Base-by-base conservation (phyloP, 768 basidiomycete genomes). In the Boletus patriciae region DNA sequence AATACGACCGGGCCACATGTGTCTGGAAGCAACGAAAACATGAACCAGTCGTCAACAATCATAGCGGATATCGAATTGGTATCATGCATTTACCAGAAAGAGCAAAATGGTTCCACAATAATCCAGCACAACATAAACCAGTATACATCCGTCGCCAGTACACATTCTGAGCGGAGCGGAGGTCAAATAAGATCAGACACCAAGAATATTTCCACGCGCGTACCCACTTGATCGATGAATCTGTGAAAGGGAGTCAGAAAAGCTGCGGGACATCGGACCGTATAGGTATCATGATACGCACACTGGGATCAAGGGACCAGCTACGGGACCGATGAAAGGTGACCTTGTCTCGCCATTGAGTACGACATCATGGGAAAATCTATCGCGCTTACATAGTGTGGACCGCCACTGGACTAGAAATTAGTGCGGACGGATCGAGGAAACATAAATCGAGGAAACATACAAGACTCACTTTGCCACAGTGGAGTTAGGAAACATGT, bases 111-210 rank as follows among this genome's bases (percentile, higher is more conserved):
- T 69, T 67, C 90, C 78, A 71, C 71, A 46, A 81, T 83, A 1
- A 80, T 76, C 92, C 91, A 94, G 21, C 88, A 88, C 2, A 86
- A 58, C 54, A 87, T 67, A 16, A 88, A 71, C 54, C 85, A 83
- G 72, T 86, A n/a, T n/a, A 94, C 0, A 89, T 90, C 91, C 90
- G 93, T 57, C 87, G 72, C 88, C 88, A 89, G 45, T 78, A 63
- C 2, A 78, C 58, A 61, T 85, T 74, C 81, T 88, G 46, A 41
- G 43, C 1, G 36, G 3, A 34, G 25, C 2, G 12, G n/a, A 19
- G 41, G 29, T 52, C 21, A 16, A 50, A 47, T 61, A 43, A 61
- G 50, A 46, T 51, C 19, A 25, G 11, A 36, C 8, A 41, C n/a
- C 6, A 48, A 21, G n/a, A 27, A 27, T 18, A 6, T n/a, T 29